A percentile compares a stretch with the other conserved stretches of the same genome.
phyloP scores from a whole-genome alignment of 495 filamentous ascomycete genomes.

The Hypomontagnella submonticulosa region DNA sequence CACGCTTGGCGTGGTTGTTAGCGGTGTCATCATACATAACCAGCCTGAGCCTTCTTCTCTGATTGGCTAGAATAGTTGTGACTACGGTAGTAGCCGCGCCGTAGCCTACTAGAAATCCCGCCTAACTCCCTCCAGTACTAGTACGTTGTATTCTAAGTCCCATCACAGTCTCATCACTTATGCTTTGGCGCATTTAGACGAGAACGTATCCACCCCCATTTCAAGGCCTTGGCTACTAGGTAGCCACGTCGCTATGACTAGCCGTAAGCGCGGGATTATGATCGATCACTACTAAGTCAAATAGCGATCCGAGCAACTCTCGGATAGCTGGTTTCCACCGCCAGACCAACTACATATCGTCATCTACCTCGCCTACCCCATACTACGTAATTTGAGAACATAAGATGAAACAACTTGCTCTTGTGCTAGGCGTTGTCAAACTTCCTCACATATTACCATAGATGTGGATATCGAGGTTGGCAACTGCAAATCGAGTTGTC shows the following conservation, averaged over 20 bases:
- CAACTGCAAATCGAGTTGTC: background rate
- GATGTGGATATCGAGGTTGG: background rate
- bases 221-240: background rate
- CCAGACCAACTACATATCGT: slow-evolving; percentile 13
- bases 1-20: slow-evolving; percentile 11
- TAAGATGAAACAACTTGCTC: background rate
- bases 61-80: slow-evolving; percentile 14
- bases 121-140: background rate
- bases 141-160: too few species aligned
- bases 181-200: background rate
- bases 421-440: slow-evolving; percentile 1
- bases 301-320: slow-evolving; percentile 24
- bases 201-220: slow-evolving; percentile 17
- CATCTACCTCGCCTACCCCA: background rate
- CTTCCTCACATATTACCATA: too few species aligned
- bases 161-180: background rate
- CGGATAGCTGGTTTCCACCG: slow-evolving; percentile 23
- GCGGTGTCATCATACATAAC: slow-evolving; percentile 2
- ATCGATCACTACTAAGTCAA: slow-evolving; percentile 21
- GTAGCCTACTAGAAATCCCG: background rate
- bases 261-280: slow-evolving; percentile 25
- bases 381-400: background rate
- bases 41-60: background rate
- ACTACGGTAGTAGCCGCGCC: slow-evolving; percentile 12
- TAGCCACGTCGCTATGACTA: slow-evolving; percentile 6